Evolutionary conservation across 805 yeast species (phyloP).

Genomic region (Cyberlindnera samutprakarnensis): DNA sequence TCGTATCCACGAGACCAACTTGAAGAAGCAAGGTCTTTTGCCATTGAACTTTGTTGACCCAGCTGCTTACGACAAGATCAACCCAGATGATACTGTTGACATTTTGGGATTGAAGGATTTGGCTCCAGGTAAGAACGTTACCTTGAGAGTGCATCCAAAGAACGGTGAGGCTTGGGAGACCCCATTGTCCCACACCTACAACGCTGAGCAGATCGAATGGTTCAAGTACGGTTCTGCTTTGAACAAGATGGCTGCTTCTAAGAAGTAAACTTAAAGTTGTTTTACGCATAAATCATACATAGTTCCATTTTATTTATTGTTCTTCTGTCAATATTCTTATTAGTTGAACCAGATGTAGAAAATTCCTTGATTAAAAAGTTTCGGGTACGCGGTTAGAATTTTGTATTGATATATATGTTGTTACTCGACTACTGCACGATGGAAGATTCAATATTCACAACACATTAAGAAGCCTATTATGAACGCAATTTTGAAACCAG

Average conservation of each 20-base stretch:
- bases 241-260: slow-evolving; percentile 83
- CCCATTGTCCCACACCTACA: slow-evolving; percentile 93
- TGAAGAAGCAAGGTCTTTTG: slow-evolving; percentile 98
- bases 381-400: too few relatives aligned
- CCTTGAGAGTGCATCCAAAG: slow-evolving; percentile 63
- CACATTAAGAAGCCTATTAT: too few relatives aligned
- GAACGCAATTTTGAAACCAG: too few relatives aligned
- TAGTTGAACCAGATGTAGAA: too few relatives aligned
- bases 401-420: too few relatives aligned
- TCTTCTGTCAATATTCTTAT: too few relatives aligned
- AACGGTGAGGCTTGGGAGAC: slow-evolving; percentile 83
- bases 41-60: slow-evolving; percentile 90
- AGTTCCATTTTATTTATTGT: slow-evolving; percentile 2
- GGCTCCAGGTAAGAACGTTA: slow-evolving; percentile 90
- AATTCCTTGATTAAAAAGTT: too few relatives aligned
- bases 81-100: slow-evolving; percentile 85
- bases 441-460: too few relatives aligned
- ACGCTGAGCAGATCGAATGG: slow-evolving; percentile 96
- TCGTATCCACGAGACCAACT: slow-evolving; percentile 98
- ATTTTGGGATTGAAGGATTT: slow-evolving; percentile 74
- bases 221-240: slow-evolving; percentile 98
- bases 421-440: too few relatives aligned
- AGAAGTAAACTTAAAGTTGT: too few relatives aligned
- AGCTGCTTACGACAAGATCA: slow-evolving; percentile 89
- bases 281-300: too few relatives aligned